phyloP scores from a whole-genome alignment of 2,329 filamentous ascomycete species.

The Penicillium occitanis region DNA sequence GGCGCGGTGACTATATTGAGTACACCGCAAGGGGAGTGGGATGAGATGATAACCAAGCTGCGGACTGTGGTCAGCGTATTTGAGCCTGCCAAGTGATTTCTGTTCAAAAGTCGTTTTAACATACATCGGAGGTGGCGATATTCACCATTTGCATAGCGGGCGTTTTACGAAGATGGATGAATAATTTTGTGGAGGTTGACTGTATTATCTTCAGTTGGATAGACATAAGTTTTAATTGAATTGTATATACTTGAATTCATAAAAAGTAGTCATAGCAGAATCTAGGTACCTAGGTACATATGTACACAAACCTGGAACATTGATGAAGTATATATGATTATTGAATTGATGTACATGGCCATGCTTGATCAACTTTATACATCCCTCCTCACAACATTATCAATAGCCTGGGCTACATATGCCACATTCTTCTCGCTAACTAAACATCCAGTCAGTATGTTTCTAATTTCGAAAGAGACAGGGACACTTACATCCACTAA shows the following conservation, averaged over 20 bases:
- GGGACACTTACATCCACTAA: constrained; percentile 39
- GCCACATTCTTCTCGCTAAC: constrained; percentile 43
- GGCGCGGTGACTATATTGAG: constrained; percentile 87
- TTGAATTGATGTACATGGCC: background rate
- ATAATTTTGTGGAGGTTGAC: background rate
- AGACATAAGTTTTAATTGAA: background rate
- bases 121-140: background rate
- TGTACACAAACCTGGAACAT: background rate
- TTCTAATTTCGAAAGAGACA: background rate
- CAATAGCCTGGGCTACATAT: constrained; percentile 41
- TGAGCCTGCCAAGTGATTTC: constrained; percentile 10
- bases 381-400: constrained; percentile 40
- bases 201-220: background rate
- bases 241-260: constrained; percentile 1
- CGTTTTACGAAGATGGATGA: constrained; percentile 7
- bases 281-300: background rate
- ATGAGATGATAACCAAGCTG: constrained; percentile 84
- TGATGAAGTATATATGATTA: background rate
- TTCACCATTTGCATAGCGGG: constrained; percentile 11
- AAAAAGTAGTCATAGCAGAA: background rate
- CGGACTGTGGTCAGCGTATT: constrained; percentile 48
- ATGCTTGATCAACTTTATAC: background rate
- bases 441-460: constrained; percentile 18
- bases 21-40: constrained; percentile 74
- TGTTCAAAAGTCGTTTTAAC: background rate